Evolutionary conservation across 371 early-diverging fungal species (phyloP), one percentile per base, ranked within the genome.

Genomic region (Chytridium lagenaria): DNA sequence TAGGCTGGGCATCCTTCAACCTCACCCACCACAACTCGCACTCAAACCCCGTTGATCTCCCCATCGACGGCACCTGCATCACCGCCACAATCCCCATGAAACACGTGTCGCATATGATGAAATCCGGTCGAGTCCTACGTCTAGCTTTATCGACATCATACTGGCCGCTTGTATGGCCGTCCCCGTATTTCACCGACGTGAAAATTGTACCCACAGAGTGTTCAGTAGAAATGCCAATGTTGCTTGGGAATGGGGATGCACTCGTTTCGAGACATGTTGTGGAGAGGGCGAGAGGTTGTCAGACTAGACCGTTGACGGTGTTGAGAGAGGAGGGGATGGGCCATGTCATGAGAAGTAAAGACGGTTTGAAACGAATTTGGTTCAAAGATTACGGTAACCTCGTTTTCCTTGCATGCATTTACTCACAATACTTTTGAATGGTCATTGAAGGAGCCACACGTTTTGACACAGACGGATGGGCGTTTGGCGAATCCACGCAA

Each of bases 1-100:
- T 66, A 5, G 66, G 66, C 66, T 66, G 66, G 66, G 39, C 44
- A 2, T 44, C 66, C 26, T n/a, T 66, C 30, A 66, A 66, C 66
- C 66, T 66, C 12, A 66, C 66, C 44, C 66, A 66, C 44, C 49
- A 40, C 28, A 37, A 2, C 49, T 66, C 66, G 15, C 66, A 66
- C 66, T 23, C 40, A 5, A 30, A 37, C 44, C 66, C 66, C 2
- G 38, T 2, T 5, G 30, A 38, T 28, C 30, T 66, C 44, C 66
- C 39, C 2, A 19, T n/a, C 15, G 44, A 66, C 63, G 63, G 33
- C 49, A 26, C 44, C 30, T 44, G 23, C 66, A 37, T 66, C 26
- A 2, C 39, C 2, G 66, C 30, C 15, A 16, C 10, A 7, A 66
- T 66, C 38, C 39, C 26, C 2, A 38, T 66, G 66, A 66, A 66